phyloP scores from a whole-genome alignment of 129 eudicot species.

The Apium graveolens region DNA sequence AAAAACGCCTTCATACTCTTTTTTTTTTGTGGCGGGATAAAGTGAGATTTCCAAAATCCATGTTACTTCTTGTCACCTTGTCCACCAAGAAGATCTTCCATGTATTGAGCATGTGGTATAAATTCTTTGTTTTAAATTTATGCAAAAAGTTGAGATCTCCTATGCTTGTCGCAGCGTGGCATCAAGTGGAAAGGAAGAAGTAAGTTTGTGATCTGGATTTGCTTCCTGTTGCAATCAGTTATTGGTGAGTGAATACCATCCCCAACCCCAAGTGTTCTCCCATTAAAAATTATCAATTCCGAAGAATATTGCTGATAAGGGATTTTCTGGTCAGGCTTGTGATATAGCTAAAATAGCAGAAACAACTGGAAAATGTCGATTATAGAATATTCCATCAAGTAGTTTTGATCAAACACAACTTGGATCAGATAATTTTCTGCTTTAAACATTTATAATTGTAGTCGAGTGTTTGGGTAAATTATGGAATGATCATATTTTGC shows the following conservation, averaged over 20 bases:
- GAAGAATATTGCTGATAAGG: background rate
- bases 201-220: background rate
- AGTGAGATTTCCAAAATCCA: background rate
- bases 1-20: background rate
- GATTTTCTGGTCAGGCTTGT: background rate
- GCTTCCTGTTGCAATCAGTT: background rate
- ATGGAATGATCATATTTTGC: no score
- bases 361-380: background rate
- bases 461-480: no score
- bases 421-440: background rate
- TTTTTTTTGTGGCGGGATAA: background rate
- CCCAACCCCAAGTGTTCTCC: background rate
- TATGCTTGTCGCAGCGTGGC: background rate
- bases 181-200: slow-evolving; percentile 6
- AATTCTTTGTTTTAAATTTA: background rate
- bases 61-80: background rate
- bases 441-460: no score
- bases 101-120: background rate
- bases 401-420: background rate
- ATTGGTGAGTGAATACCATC: background rate
- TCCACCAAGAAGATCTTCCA: background rate
- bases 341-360: background rate
- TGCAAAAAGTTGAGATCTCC: background rate
- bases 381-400: background rate
- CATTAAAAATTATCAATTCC: background rate